Base-by-base conservation (phyloP, 192 early-diverging fungal genomes). In the Entomortierella parvispora region DNA sequence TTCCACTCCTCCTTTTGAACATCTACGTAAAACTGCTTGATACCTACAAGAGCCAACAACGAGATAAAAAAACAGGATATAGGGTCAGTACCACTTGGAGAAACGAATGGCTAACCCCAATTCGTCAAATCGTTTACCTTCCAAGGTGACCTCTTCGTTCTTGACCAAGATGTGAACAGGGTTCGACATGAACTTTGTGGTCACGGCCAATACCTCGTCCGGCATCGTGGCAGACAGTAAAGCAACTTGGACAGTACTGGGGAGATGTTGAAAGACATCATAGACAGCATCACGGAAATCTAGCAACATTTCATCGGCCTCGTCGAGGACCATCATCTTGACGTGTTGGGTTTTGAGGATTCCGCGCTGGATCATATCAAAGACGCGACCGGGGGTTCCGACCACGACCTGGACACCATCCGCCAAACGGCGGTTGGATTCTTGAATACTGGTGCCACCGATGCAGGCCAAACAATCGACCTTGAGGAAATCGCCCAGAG, bases 1-100 rank as follows among this genome's bases (percentile, higher is more conserved):
- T 99, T 99, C 96, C 93, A 99, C 44, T 99, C 96, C 80, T 98
- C 97, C 85, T 94, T 93, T 74, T 98, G 96, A 23, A 99, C 96
- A 48, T 91, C 89, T 62, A 99, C 89, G 84, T 92, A 98, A 85
- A 97, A 98, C 81, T 99, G 97, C 86, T 66, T 75, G 82, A 92
- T 89, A 85, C 93, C 95, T 70, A n/a, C n/a, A n/a, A n/a, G n/a
- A n/a, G n/a, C n/a, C n/a, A n/a, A n/a, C n/a, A n/a, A n/a, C n/a
- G n/a, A n/a, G n/a, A n/a, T n/a, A n/a, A n/a, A n/a, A n/a, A n/a
- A n/a, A n/a, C n/a, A n/a, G n/a, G n/a, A n/a, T n/a, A n/a, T n/a
- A n/a, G n/a, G n/a, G n/a, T n/a, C n/a, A n/a, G n/a, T n/a, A n/a
- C n/a, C n/a, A n/a, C n/a, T n/a, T n/a, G n/a, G n/a, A n/a, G n/a